Conservation (phyloP, 345 rosid genomes). For the Melaleuca alternifolia region DNA sequence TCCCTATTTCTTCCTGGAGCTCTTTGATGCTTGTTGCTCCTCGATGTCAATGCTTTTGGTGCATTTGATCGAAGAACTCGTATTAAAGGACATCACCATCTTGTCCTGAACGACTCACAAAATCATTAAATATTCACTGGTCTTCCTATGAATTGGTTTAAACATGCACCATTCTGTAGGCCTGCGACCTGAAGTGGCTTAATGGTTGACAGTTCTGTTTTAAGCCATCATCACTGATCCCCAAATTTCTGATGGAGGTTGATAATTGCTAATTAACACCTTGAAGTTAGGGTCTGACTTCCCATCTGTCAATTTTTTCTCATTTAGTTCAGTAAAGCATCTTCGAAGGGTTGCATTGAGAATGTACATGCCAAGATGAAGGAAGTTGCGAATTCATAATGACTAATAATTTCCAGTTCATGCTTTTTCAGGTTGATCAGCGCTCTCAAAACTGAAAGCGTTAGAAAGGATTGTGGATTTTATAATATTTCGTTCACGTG, state of each 20-base stretch:
- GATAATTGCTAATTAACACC: neutral
- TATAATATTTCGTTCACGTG: neutral
- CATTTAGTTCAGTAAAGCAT: neutral
- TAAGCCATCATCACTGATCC: neutral
- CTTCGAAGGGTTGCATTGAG: neutral
- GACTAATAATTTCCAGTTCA: neutral
- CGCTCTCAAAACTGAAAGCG: neutral
- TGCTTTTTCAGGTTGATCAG: neutral
- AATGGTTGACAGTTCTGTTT: neutral
- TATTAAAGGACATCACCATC: neutral
- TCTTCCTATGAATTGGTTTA: neutral
- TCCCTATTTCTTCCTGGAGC: neutral
- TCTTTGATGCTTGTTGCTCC: neutral
- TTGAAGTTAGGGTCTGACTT: neutral
- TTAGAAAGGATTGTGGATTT: neutral
- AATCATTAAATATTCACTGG: neutral
- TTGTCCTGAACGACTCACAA: neutral
- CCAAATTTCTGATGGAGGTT: neutral
- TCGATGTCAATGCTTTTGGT: neutral
- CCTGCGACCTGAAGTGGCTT: neutral
- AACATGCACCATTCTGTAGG: neutral
- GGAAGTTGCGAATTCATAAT: neutral
- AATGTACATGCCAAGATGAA: neutral
- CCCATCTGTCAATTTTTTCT: neutral
- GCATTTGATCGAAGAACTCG: neutral